Base-by-base conservation (phyloP, 257 asterid genomes). In the Solanum chaucha region DNA sequence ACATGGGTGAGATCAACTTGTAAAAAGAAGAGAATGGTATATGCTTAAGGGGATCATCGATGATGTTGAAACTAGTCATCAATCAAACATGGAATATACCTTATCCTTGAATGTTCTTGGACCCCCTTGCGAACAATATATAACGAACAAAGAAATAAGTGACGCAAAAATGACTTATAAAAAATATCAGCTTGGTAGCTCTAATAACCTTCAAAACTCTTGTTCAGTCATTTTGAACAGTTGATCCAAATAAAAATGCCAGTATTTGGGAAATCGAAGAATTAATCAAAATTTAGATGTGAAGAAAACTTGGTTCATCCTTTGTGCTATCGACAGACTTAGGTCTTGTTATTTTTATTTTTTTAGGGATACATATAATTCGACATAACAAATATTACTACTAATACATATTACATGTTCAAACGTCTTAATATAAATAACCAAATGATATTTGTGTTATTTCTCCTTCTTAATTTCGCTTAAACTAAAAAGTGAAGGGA, bases 211-310 rank as follows among this genome's bases (percentile, higher is more conserved):
- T 96, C 98, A 51, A 96, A 96, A 86, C 96, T 94, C 92, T 92
- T 96, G 19, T 94, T 90, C 98, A 17, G 98, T 96, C 97, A 90
- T 94, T 94, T 94, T 96, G 90, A 93, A 92, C 28, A 96, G 91
- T 82, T 96, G 98, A 92, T 94, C 94, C 71, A 90, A 94, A 86
- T 95, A 36, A 19, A 75, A 38, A 12, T 38, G 22, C 22, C 34
- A 22, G 32, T 17, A 74, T 9, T 73, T 22, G 34, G 58, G 6
- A 11, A 28, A 34, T 34, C 13, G 78, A 34, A 34, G 14, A 48
- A 14, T 17, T 48, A 48, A 48, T 48, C 8, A 48, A 48, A 48
- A 48, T 48, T 48, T 17, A 48, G 20, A 48, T 14, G 19, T 48
- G 20, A 48, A 17, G 4, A 9, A 35, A 72, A 17, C 44, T 71